Percentiles rank a stretch among this genome's conserved stretches.
phyloP scores from a whole-genome alignment of 345 rosid species.

The Draba incana region DNA sequence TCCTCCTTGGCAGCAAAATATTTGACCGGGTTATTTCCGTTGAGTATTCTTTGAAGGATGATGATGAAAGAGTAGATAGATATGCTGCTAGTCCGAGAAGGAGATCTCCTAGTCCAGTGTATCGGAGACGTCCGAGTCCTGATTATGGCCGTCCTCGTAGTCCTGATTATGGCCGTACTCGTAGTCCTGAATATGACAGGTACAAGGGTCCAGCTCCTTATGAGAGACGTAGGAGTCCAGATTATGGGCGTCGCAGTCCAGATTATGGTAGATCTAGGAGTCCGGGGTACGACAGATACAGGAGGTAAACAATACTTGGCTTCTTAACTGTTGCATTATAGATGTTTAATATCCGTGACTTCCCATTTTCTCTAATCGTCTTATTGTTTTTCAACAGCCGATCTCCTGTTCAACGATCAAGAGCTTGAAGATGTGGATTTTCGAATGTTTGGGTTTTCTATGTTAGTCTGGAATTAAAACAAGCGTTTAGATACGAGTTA shows the following conservation, averaged over 20 bases:
- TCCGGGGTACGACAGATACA: conserved; percentile 69
- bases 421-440: conserved; percentile 43
- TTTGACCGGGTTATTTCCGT: conserved; percentile 82
- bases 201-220: conserved; percentile 62
- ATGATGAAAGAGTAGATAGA: conserved; percentile 67
- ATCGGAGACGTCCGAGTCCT: conserved; percentile 71
- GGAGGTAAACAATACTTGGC: conserved; percentile 55
- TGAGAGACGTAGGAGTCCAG: conserved; percentile 71
- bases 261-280: conserved; percentile 76
- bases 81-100: conserved; percentile 67
- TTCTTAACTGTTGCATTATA: conserved; percentile 1
- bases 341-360: not conserved
- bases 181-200: conserved; percentile 72
- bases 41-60: conserved; percentile 87
- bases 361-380: not conserved
- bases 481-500: conserved; percentile 2
- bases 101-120: conserved; percentile 75
- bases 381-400: conserved; percentile 48
- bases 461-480: conserved; percentile 7
- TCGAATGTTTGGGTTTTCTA: conserved; percentile 4
- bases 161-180: conserved; percentile 80
- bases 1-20: conserved; percentile 61
- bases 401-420: conserved; percentile 66
- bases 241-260: conserved; percentile 76
- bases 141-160: conserved; percentile 78